These are phyloP conservation scores for Wickerhamiella slavikovae DNA, from an alignment of 805 yeast species.

Conservation along the genomic window DNA sequence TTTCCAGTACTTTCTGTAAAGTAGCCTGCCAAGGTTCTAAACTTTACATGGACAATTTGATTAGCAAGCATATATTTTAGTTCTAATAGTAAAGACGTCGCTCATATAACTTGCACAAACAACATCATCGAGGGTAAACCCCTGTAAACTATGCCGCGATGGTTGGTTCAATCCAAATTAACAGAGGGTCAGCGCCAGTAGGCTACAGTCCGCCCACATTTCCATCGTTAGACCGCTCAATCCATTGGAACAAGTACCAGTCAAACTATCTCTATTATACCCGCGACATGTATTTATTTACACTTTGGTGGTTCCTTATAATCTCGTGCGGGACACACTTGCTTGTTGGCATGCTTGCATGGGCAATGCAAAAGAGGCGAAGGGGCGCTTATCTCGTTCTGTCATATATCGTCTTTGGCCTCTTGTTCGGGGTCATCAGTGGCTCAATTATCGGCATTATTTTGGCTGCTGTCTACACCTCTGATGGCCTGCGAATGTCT, in stretches of 20 bases:
- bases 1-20: no score
- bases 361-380: slow-evolving; percentile 25
- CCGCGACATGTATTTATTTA: slow-evolving; percentile 62
- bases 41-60: no score
- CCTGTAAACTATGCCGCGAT: no score
- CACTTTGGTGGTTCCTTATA: slow-evolving; percentile 63
- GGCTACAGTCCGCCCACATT: slow-evolving; percentile 65
- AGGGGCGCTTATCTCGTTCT: slow-evolving; percentile 22
- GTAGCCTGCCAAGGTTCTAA: no score
- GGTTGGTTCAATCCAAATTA: no score
- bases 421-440: slow-evolving; percentile 31
- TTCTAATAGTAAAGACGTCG: no score
- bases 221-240: slow-evolving; percentile 37
- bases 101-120: no score
- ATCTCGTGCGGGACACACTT: slow-evolving; percentile 41
- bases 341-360: slow-evolving; percentile 44
- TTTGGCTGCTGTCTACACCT: slow-evolving; percentile 50
- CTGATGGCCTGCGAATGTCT: slow-evolving; percentile 72
- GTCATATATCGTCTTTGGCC: slow-evolving; percentile 21
- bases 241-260: slow-evolving; percentile 16
- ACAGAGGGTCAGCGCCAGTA: slow-evolving; percentile 31
- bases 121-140: no score
- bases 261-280: slow-evolving; percentile 45
- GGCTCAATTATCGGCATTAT: slow-evolving; percentile 68
- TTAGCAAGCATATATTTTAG: no score